Conservation (phyloP, 2,329 filamentous ascomycete species). For the Didymella arachidicola region DNA sequence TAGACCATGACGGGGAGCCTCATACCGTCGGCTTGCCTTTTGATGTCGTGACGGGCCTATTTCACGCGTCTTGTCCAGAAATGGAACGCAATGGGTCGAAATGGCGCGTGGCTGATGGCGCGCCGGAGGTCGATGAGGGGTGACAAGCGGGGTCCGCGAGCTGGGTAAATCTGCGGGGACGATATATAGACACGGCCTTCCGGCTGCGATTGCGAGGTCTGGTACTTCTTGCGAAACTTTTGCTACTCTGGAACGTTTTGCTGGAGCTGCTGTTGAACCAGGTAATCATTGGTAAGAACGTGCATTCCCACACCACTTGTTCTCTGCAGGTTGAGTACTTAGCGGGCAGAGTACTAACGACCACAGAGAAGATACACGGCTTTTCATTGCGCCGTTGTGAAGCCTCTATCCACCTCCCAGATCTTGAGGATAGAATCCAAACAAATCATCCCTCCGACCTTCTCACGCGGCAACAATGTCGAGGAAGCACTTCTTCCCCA, state of each 20-base stretch:
- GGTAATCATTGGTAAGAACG: not conserved
- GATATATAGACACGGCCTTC: slow-evolving; percentile 19
- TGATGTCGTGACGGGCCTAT: slow-evolving; percentile 4
- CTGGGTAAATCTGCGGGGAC: slow-evolving; percentile 21
- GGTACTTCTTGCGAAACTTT: not conserved
- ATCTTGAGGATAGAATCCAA: not conserved
- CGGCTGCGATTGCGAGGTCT: not conserved
- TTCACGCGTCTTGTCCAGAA: not conserved
- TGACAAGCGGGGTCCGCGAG: slow-evolving; percentile 20
- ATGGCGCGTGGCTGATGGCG: slow-evolving; percentile 14
- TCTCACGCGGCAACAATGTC: slow-evolving; percentile 51
- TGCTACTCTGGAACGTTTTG: not conserved
- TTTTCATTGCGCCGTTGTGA: not conserved
- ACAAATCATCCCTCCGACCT: not conserved
- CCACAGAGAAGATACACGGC: not conserved
- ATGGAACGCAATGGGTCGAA: not conserved
- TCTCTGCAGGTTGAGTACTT: not conserved
- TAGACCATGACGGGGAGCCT: not conserved
- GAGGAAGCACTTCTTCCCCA: slow-evolving; percentile 63
- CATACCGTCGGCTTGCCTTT: not conserved
- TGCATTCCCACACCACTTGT: not conserved
- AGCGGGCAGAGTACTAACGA: not conserved
- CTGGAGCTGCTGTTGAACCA: not conserved
- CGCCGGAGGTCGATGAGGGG: slow-evolving; percentile 19
- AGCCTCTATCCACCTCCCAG: not conserved